Evolutionary conservation across 208 protist genomes (phyloP).

Genomic region (Trypanosoma brucei): DNA sequence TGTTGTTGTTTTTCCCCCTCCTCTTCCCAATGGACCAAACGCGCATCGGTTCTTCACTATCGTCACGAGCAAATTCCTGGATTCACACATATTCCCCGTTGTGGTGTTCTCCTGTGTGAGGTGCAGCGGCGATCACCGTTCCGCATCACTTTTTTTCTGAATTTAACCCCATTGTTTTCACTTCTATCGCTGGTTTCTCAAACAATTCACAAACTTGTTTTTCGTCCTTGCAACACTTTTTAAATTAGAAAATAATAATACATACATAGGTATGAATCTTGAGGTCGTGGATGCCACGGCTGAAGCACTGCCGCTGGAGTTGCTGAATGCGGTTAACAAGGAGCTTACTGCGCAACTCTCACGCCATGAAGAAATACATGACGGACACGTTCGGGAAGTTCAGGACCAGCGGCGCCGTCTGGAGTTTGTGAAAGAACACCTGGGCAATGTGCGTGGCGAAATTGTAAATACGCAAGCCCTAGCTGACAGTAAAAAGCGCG

Average conservation of each 20-base stretch:
- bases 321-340: slow-evolving; percentile 85
- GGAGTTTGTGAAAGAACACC: slow-evolving; percentile 87
- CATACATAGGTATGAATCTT: slow-evolving; percentile 29
- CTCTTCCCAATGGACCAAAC: no score
- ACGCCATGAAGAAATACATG: slow-evolving; percentile 51
- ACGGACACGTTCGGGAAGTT: slow-evolving; percentile 45
- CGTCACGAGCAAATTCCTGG: no score
- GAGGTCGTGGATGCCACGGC: slow-evolving; percentile 76
- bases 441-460: slow-evolving; percentile 87
- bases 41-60: no score
- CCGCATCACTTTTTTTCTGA: not conserved
- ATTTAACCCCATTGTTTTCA: not conserved
- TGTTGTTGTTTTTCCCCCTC: no score
- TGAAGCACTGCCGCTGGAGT: slow-evolving; percentile 75
- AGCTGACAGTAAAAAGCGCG: slow-evolving; percentile 81
- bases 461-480: slow-evolving; percentile 88
- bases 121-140: not conserved
- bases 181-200: not conserved
- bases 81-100: not conserved
- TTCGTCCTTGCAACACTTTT: not conserved
- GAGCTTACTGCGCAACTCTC: slow-evolving; percentile 82
- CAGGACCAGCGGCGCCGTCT: slow-evolving; percentile 81
- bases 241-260: not conserved
- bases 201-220: not conserved
- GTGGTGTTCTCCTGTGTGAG: not conserved